phyloP scores from a whole-genome alignment of 2,329 filamentous ascomycete species.

The Aspergillus alliaceus region DNA sequence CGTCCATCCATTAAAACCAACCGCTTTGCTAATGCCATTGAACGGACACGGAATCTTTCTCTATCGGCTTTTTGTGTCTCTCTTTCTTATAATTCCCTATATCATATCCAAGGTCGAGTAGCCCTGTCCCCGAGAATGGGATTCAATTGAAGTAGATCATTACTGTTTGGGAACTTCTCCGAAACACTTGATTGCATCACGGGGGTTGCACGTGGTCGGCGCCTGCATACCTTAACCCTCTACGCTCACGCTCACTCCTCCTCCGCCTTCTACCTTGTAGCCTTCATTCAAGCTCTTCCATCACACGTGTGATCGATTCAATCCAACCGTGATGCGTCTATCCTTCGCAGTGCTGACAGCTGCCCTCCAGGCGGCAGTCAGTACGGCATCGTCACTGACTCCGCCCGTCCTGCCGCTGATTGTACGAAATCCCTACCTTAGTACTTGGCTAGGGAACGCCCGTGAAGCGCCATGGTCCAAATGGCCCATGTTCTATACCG shows the following conservation, averaged over 20 bases:
- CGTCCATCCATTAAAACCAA: background rate
- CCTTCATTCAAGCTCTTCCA: too few relatives aligned
- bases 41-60: too few relatives aligned
- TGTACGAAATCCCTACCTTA: slow-evolving; percentile 75
- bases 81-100: background rate
- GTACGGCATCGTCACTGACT: slow-evolving; percentile 53
- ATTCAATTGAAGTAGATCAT: background rate
- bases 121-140: background rate
- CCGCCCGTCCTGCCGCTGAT: slow-evolving; percentile 71
- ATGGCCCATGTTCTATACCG: slow-evolving; percentile 87
- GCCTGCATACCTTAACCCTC: background rate
- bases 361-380: slow-evolving; percentile 43
- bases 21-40: too few relatives aligned
- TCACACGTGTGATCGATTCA: background rate
- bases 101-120: background rate
- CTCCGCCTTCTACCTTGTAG: too few relatives aligned
- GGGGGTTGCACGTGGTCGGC: background rate
- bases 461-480: slow-evolving; percentile 73
- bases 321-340: slow-evolving; percentile 29
- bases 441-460: slow-evolving; percentile 71
- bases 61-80: too few relatives aligned
- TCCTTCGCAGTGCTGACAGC: slow-evolving; percentile 32
- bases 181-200: background rate
- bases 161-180: background rate
- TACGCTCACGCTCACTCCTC: background rate